phyloP scores from a whole-genome alignment of 2,329 filamentous ascomycete genomes.

The Alternaria brassicae region DNA sequence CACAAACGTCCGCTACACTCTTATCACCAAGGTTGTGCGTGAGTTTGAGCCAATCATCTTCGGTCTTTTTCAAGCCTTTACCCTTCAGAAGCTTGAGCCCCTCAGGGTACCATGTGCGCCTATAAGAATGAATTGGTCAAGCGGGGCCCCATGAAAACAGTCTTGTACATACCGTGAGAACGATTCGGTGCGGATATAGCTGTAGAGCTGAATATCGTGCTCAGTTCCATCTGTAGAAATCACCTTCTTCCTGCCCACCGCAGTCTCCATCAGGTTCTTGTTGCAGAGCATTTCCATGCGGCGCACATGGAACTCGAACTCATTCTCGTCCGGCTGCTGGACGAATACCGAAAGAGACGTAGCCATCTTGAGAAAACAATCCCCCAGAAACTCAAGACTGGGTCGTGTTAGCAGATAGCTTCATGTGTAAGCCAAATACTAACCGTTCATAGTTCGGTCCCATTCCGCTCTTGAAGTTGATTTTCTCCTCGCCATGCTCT shows the following conservation, averaged over 20 bases:
- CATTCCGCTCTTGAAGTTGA: constrained; percentile 85
- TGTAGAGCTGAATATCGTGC: constrained; percentile 63
- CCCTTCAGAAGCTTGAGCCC: constrained; percentile 76
- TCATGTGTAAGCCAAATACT: neutral
- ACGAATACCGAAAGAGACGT: constrained; percentile 88
- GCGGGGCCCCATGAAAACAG: neutral
- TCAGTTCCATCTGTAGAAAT: constrained; percentile 47
- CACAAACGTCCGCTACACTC: constrained; percentile 90
- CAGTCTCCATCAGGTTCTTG: constrained; percentile 82
- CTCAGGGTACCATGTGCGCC: constrained; percentile 86
- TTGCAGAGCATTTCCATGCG: constrained; percentile 94
- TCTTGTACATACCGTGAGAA: constrained; percentile 69
- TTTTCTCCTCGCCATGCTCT: constrained; percentile 70
- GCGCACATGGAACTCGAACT: constrained; percentile 87
- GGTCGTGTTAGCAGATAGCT: neutral
- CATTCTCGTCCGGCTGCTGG: constrained; percentile 75
- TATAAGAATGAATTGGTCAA: constrained; percentile 36
- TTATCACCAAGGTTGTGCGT: constrained; percentile 74
- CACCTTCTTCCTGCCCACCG: constrained; percentile 54
- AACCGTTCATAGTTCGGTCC: constrained; percentile 88
- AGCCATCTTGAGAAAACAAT: constrained; percentile 94
- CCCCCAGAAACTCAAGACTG: constrained; percentile 83
- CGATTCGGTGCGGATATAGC: constrained; percentile 81
- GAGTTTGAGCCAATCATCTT: constrained; percentile 62
- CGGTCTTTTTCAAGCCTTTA: constrained; percentile 65